A percentile compares a stretch with the other conserved stretches of the same genome.
These are phyloP conservation scores for Metschnikowia drakensbergensis DNA, from an alignment of 805 yeast genomes.

Conservation along the genomic window DNA sequence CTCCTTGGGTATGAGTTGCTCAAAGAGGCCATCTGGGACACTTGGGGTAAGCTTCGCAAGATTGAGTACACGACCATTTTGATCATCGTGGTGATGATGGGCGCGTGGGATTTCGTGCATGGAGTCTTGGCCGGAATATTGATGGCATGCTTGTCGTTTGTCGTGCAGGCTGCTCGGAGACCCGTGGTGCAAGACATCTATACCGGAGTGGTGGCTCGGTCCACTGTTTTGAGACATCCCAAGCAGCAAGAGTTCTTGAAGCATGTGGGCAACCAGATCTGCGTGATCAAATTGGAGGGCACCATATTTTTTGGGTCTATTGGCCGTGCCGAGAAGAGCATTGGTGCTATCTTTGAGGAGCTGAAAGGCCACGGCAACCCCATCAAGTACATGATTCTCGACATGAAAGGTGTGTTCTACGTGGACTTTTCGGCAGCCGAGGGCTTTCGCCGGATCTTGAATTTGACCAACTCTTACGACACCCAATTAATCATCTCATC, in stretches of 20 bases:
- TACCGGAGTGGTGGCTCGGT: conserved; percentile 84
- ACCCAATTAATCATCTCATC: conserved; percentile 78
- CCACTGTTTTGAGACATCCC: conserved; percentile 89
- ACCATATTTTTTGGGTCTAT: conserved; percentile 92
- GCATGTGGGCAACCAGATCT: conserved; percentile 87
- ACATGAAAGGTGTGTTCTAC: conserved; percentile 74
- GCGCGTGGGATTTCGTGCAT: conserved; percentile 88
- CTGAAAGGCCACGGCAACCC: conserved; percentile 49
- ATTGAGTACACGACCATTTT: conserved; percentile 84
- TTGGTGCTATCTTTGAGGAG: conserved; percentile 63
- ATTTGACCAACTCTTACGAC: conserved; percentile 63
- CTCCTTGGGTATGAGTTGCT: conserved; percentile 86
- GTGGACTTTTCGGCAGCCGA: conserved; percentile 96
- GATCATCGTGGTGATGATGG: conserved; percentile 91
- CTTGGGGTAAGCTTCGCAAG: conserved; percentile 66
- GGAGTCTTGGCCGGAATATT: conserved; percentile 90
- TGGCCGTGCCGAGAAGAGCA: conserved; percentile 79
- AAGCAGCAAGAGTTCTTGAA: conserved; percentile 79
- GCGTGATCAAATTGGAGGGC: conserved; percentile 82
- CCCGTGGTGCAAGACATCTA: conserved; percentile 79
- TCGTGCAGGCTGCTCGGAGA: conserved; percentile 83
- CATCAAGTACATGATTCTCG: conserved; percentile 76
- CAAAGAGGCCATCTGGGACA: conserved; percentile 82
- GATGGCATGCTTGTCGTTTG: conserved; percentile 90
- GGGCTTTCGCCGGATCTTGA: conserved; percentile 83